Evolutionary conservation across 225 moss, liverwort and hornwort species (phyloP).

Genomic region (Marchantia paleacea): DNA sequence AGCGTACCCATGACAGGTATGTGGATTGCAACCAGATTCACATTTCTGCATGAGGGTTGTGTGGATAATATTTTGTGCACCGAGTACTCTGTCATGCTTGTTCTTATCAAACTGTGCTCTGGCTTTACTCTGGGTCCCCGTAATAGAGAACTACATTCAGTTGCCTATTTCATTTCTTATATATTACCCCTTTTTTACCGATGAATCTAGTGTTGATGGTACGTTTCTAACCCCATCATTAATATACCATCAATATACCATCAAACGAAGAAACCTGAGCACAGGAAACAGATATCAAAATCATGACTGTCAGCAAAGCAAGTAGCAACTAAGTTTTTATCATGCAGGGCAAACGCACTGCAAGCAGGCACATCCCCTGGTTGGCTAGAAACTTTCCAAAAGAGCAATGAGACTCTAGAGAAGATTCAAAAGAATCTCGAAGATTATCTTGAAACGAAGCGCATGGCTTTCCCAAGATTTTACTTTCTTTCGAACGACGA

Average conservation of each 20-base stretch:
- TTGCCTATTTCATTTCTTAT: too few species aligned
- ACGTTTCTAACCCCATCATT: too few species aligned
- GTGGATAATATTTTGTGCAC: neutral
- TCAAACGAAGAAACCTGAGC: neutral
- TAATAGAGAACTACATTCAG: too few species aligned
- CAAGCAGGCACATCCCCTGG: constrained; percentile 81
- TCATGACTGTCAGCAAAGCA: neutral
- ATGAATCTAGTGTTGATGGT: too few species aligned
- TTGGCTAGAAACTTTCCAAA: constrained; percentile 76
- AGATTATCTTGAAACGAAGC: constrained; percentile 91
- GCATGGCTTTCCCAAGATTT: constrained; percentile 97
- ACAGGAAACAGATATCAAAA: neutral
- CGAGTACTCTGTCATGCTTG: neutral
- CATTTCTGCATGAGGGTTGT: neutral
- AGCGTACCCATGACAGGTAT: constrained; percentile 80
- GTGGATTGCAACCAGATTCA: neutral
- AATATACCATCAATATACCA: too few species aligned
- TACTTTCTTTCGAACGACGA: constrained; percentile 92
- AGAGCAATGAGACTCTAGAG: constrained; percentile 87
- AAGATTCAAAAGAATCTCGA: constrained; percentile 95
- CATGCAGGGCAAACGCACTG: constrained; percentile 79
- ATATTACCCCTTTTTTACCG: too few species aligned
- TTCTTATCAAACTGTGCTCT: neutral
- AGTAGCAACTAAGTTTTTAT: neutral
- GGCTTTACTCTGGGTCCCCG: neutral